These are phyloP conservation scores for Daldinia sp. DNA, from an alignment of 2,329 filamentous ascomycete genomes.

Conservation along the genomic window DNA sequence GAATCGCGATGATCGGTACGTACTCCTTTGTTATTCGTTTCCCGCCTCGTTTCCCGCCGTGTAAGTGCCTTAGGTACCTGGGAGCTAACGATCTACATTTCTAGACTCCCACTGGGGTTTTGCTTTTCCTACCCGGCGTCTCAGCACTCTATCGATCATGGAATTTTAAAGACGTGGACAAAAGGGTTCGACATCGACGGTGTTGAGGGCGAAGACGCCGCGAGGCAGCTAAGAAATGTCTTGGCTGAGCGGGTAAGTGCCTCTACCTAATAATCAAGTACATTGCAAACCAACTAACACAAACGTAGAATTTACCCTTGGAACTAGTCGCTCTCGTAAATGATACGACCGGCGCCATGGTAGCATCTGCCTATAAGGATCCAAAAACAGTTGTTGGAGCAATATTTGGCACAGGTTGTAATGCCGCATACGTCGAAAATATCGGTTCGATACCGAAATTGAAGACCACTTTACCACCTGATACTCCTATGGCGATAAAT, in stretches of 20 bases:
- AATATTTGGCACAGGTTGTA: constrained; percentile 98
- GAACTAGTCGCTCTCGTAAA: constrained; percentile 94
- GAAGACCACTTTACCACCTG: constrained; percentile 84
- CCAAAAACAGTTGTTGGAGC: constrained; percentile 90
- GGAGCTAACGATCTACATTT: constrained; percentile 61
- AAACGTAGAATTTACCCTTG: constrained; percentile 78
- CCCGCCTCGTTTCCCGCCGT: no score
- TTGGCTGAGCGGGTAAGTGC: constrained; percentile 70
- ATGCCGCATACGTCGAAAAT: constrained; percentile 97
- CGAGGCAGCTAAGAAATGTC: constrained; percentile 84
- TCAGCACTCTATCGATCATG: constrained; percentile 91
- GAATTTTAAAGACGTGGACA: constrained; percentile 56
- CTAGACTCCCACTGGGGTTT: constrained; percentile 82
- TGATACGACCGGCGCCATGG: constrained; percentile 95
- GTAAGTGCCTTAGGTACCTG: no score
- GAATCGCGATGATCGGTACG: constrained; percentile 11
- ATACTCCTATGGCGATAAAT: constrained; percentile 92
- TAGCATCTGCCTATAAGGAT: constrained; percentile 97
- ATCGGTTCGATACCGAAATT: constrained; percentile 92
- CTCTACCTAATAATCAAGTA: neutral
- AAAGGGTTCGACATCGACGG: constrained; percentile 92
- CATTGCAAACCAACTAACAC: constrained; percentile 24
- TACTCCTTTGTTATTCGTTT: neutral
- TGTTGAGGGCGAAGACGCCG: constrained; percentile 89
- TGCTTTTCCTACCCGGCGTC: constrained; percentile 97